Evolutionary conservation across 140 eudicot genomes (phyloP).

Genomic region (Ambrosia hybrid): DNA sequence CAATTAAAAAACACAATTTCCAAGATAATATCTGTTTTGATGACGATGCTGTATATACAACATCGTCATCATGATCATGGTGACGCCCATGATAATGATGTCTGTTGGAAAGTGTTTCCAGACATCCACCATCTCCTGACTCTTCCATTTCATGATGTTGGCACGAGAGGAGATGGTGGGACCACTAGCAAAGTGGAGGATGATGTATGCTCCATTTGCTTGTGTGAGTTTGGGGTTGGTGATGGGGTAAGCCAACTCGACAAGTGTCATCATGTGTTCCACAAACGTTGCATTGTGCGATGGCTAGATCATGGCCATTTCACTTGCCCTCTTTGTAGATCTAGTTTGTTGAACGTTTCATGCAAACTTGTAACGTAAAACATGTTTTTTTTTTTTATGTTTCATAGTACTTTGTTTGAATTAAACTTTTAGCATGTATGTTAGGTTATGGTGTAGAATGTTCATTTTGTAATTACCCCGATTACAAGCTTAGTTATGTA

Average conservation of each 20-base stretch:
- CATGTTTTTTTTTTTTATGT: background rate
- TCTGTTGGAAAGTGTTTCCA: slow-evolving; percentile 16
- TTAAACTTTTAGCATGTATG: background rate
- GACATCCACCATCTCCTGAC: background rate
- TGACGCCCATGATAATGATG: background rate
- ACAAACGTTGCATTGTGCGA: slow-evolving; percentile 30
- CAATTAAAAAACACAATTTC: slow-evolving; percentile 22
- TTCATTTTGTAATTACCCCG: slow-evolving; percentile 26
- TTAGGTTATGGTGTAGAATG: background rate
- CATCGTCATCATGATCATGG: slow-evolving; percentile 1
- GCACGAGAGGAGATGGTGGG: background rate
- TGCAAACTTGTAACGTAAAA: slow-evolving; percentile 11
- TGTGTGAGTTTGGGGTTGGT: slow-evolving; percentile 22
- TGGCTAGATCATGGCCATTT: slow-evolving; percentile 36
- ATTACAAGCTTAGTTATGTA: slow-evolving; percentile 13
- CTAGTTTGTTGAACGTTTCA: slow-evolving; percentile 6
- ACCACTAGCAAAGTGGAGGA: slow-evolving; percentile 16
- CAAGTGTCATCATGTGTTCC: slow-evolving; percentile 37
- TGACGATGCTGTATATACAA: slow-evolving; percentile 8
- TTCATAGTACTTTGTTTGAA: background rate
- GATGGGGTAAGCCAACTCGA: slow-evolving; percentile 33
- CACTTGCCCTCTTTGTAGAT: slow-evolving; percentile 42
- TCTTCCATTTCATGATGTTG: slow-evolving; percentile 21
- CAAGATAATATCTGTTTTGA: slow-evolving; percentile 12
- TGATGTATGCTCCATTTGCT: slow-evolving; percentile 28